Percentiles rank a stretch among this genome's conserved stretches.
phyloP scores from a whole-genome alignment of 2,329 filamentous ascomycete species.

The Diaporthe australafricana region DNA sequence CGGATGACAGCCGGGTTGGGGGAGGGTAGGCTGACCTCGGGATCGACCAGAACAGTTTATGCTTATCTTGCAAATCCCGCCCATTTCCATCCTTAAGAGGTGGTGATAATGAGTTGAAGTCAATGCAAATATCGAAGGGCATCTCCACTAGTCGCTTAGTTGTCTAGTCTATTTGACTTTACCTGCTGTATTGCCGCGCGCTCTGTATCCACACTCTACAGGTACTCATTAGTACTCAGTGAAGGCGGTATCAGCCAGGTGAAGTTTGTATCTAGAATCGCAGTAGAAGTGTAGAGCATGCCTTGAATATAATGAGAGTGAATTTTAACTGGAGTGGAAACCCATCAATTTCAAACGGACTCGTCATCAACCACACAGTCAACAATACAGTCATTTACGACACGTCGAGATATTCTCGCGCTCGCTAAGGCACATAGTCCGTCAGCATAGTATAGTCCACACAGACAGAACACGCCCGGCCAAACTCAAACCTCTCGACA shows the following conservation, averaged over 20 bases:
- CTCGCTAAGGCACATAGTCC: not conserved
- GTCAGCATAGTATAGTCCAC: slow-evolving; percentile 6
- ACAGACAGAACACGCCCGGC: not conserved
- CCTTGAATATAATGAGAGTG: not conserved
- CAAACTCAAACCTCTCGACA: slow-evolving; percentile 10
- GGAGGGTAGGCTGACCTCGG: slow-evolving; percentile 15
- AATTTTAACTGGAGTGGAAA: not conserved
- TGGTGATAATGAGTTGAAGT: not conserved
- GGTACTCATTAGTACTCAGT: not conserved
- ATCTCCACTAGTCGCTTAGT: not conserved
- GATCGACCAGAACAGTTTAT: slow-evolving; percentile 15
- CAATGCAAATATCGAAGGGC: not conserved
- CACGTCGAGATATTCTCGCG: not conserved
- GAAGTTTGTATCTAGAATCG: not conserved
- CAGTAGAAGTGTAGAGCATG: not conserved
- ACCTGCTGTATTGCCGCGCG: not conserved
- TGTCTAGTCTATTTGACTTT: not conserved
- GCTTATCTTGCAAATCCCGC: slow-evolving; percentile 14
- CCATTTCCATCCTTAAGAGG: not conserved
- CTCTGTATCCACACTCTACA: not conserved
- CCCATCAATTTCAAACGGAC: not conserved
- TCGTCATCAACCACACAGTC: not conserved
- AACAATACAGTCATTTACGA: not conserved
- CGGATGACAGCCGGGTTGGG: slow-evolving; percentile 17
- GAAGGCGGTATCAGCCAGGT: not conserved